Percentiles rank a stretch among this genome's conserved stretches.
Evolutionary conservation across 768 basidiomycete species (phyloP).

Genomic region (Collybiopsis confluens): DNA sequence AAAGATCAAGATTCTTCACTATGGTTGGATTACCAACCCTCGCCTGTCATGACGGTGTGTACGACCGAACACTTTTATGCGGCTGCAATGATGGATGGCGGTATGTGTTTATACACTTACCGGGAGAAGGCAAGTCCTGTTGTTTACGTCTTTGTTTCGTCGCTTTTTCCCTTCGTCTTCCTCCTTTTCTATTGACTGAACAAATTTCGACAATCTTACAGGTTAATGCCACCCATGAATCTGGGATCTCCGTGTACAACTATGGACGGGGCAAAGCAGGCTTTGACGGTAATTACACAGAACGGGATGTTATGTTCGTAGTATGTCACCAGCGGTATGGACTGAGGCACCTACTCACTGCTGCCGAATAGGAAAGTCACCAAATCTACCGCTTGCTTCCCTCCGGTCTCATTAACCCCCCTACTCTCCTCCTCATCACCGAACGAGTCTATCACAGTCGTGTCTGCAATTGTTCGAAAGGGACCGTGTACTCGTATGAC

Average conservation of each 20-base stretch:
- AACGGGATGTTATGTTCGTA: conserved; percentile 72
- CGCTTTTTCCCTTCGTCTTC: too few relatives aligned
- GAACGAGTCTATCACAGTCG: conserved; percentile 57
- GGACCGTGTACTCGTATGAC: conserved; percentile 81
- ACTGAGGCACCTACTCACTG: not conserved
- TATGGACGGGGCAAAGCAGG: conserved; percentile 60
- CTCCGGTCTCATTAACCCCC: conserved; percentile 60
- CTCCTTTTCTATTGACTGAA: conserved; percentile 1
- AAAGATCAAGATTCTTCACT: too few relatives aligned
- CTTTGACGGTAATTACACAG: conserved; percentile 69
- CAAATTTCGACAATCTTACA: conserved; percentile 23
- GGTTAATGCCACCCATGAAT: conserved; percentile 72
- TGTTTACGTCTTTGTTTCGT: too few relatives aligned
- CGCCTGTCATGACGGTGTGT: conserved; percentile 62
- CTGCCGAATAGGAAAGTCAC: conserved; percentile 67
- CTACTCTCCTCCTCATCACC: conserved; percentile 56
- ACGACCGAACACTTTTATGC: conserved; percentile 69
- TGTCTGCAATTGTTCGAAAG: conserved; percentile 70
- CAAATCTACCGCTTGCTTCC: conserved; percentile 58
- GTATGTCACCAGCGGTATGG: conserved; percentile 31
- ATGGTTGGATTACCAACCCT: conserved; percentile 88
- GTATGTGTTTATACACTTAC: conserved; percentile 82
- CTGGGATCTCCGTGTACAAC: conserved; percentile 70
- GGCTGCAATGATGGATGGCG: conserved; percentile 72
- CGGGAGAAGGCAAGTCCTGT: conserved; percentile 86